phyloP scores from a whole-genome alignment of 73 alveolate genomes.

The Paramecium primaurelia region DNA sequence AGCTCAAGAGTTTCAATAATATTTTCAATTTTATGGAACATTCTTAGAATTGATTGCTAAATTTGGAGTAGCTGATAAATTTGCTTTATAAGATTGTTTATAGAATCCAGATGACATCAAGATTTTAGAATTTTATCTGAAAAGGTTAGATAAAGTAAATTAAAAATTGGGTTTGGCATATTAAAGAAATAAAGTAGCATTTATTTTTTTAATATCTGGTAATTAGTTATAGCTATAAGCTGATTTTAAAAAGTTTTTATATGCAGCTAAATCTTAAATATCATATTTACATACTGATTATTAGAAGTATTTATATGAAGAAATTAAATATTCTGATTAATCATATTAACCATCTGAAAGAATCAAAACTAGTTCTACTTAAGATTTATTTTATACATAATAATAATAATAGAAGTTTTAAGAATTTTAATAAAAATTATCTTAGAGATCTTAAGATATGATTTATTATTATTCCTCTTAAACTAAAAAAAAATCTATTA shows the following conservation, averaged over 20 bases:
- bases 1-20: background rate
- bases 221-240: background rate
- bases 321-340: background rate
- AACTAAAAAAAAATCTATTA: background rate
- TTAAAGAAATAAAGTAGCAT: background rate
- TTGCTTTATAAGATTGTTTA: background rate
- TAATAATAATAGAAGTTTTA: background rate
- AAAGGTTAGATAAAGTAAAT: conserved; percentile 9
- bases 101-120: background rate
- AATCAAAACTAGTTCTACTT: background rate
- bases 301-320: background rate
- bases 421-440: background rate
- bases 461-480: background rate
- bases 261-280: background rate
- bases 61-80: background rate
- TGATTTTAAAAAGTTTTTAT: background rate
- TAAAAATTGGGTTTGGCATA: background rate
- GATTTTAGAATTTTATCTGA: background rate
- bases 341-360: background rate
- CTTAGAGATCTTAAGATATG: background rate
- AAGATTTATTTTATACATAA: background rate
- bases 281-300: background rate
- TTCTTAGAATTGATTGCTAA: background rate
- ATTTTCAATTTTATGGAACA: background rate
- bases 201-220: background rate